Evolutionary conservation across 1,139 yeast species (phyloP).

Genomic region (Blastobotrys apis): DNA sequence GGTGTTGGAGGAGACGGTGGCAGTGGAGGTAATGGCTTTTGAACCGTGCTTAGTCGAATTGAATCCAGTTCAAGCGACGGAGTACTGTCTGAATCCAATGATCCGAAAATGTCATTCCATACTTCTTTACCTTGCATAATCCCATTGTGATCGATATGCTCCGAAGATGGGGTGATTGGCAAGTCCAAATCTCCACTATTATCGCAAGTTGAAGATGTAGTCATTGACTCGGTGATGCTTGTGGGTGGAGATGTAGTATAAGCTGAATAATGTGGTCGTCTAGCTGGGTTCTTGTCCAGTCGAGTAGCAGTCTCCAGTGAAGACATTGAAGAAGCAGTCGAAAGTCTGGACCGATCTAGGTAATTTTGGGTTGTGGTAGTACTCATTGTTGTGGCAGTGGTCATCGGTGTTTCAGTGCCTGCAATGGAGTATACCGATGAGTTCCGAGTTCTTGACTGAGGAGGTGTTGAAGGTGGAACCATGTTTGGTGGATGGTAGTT

Average conservation of each 20-base stretch:
- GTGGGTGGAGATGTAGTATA: no score
- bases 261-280: neutral
- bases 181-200: constrained; percentile 1
- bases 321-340: neutral
- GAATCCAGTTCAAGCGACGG: constrained; percentile 12
- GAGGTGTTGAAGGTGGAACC: neutral
- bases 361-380: neutral
- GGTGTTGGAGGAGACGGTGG: constrained; percentile 8
- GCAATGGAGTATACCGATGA: neutral
- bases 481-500: no score
- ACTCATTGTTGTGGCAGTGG: no score
- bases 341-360: neutral
- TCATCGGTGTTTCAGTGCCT: constrained; percentile 2
- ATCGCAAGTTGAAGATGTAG: neutral
- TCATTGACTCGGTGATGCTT: neutral
- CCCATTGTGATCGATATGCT: neutral
- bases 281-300: neutral
- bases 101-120: constrained; percentile 13
- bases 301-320: constrained; percentile 4
- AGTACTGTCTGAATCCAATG: constrained; percentile 5
- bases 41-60: neutral
- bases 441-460: neutral
- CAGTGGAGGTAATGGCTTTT: constrained; percentile 13
- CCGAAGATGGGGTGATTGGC: constrained; percentile 9
- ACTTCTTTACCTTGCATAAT: constrained; percentile 1